Evolutionary conservation across 805 yeast species (phyloP).

Genomic region (Ogataea glucozyma): DNA sequence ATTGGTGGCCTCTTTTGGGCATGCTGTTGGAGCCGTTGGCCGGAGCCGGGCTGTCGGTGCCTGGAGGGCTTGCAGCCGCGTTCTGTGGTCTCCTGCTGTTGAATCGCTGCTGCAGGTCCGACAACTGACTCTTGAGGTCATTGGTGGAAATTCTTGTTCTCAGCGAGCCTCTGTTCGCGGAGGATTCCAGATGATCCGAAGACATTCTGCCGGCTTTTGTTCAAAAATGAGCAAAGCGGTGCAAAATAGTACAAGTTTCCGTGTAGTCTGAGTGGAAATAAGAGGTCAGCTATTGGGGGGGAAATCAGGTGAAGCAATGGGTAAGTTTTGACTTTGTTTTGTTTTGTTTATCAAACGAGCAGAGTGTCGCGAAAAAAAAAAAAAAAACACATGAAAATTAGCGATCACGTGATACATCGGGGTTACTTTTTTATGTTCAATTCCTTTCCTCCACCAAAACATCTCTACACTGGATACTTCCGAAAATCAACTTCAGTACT

Average conservation of each 20-base stretch:
- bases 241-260: too few relatives aligned
- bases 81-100: slow-evolving; percentile 17
- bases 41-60: not conserved
- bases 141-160: slow-evolving; percentile 27
- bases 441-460: not conserved
- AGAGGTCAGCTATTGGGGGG: too few relatives aligned
- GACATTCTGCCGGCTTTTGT: slow-evolving; percentile 3
- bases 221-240: too few relatives aligned
- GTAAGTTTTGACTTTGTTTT: too few relatives aligned
- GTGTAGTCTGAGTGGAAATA: too few relatives aligned
- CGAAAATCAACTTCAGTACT: not conserved
- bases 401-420: not conserved
- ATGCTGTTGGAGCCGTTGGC: not conserved
- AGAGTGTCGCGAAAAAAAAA: slow-evolving; percentile 9
- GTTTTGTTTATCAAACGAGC: slow-evolving; percentile 7
- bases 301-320: too few relatives aligned
- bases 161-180: slow-evolving; percentile 13
- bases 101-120: slow-evolving; percentile 41
- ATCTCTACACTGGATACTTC: not conserved
- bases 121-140: slow-evolving; percentile 43
- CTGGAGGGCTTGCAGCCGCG: not conserved
- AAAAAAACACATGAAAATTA: too few relatives aligned
- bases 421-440: too few relatives aligned
- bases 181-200: slow-evolving; percentile 8
- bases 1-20: not conserved